These are phyloP conservation scores for Stenocarpella maydis DNA, from an alignment of 2,329 filamentous ascomycete species.

Conservation along the genomic window DNA sequence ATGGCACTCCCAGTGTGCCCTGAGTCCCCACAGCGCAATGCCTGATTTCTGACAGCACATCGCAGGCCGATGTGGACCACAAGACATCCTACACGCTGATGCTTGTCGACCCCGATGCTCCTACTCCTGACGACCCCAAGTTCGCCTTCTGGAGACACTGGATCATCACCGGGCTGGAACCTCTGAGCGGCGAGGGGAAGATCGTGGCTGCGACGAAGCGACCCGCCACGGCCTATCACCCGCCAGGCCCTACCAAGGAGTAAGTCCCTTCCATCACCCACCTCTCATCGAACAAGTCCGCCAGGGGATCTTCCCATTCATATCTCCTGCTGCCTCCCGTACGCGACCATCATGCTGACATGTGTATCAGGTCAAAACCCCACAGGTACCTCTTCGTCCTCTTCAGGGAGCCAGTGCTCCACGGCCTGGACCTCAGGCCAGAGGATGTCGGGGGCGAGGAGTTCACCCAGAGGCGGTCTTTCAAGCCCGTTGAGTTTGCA, in stretches of 20 bases:
- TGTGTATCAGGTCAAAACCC: constrained; percentile 51
- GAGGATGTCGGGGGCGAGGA: constrained; percentile 57
- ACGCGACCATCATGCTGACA: background rate
- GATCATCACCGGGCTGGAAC: constrained; percentile 53
- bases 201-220: constrained; percentile 43
- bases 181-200: constrained; percentile 39
- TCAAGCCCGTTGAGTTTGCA: constrained; percentile 50
- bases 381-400: constrained; percentile 57
- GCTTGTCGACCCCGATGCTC: constrained; percentile 62
- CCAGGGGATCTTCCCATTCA: background rate
- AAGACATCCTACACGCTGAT: constrained; percentile 54
- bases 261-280: constrained; percentile 40
- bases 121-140: constrained; percentile 62
- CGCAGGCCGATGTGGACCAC: constrained; percentile 34
- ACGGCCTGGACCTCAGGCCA: constrained; percentile 45
- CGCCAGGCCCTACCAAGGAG: constrained; percentile 56
- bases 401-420: constrained; percentile 49
- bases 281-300: background rate
- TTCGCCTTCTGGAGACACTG: constrained; percentile 65
- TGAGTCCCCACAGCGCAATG: too few species aligned
- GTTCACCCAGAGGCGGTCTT: constrained; percentile 54
- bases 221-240: constrained; percentile 53
- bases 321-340: background rate
- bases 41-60: background rate
- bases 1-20: background rate